Percentiles rank a stretch among this genome's conserved stretches.
Conservation (phyloP, 805 yeast genomes). For the Komagataella pastoris region DNA sequence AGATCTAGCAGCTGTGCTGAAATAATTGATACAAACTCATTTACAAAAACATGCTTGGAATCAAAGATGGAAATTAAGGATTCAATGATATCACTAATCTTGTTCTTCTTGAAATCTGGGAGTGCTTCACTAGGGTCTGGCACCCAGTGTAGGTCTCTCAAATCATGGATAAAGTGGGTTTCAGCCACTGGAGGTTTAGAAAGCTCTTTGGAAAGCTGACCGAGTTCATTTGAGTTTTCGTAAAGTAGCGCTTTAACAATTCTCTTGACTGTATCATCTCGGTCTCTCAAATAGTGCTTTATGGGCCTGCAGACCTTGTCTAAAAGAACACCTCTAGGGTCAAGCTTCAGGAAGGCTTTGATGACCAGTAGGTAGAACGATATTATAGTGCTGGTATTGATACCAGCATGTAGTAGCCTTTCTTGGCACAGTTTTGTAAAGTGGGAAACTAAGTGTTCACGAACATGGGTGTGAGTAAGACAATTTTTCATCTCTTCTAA, state of each 20-base stretch:
- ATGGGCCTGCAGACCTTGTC: constrained; percentile 73
- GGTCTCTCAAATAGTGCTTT: constrained; percentile 51
- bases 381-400: constrained; percentile 63
- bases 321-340: constrained; percentile 74
- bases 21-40: constrained; percentile 49
- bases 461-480: constrained; percentile 25
- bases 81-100: constrained; percentile 55
- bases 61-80: constrained; percentile 63
- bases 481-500: constrained; percentile 46
- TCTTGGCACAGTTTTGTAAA: constrained; percentile 32
- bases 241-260: constrained; percentile 63
- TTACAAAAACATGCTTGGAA: constrained; percentile 48
- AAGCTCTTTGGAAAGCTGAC: constrained; percentile 44
- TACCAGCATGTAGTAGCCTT: constrained; percentile 63
- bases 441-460: constrained; percentile 34
- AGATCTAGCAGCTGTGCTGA: constrained; percentile 39
- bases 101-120: constrained; percentile 60
- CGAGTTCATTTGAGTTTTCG: constrained; percentile 26
- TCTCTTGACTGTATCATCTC: constrained; percentile 59
- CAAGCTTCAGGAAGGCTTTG: constrained; percentile 59
- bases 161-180: constrained; percentile 21
- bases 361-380: constrained; percentile 59
- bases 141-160: constrained; percentile 45
- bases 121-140: constrained; percentile 88
- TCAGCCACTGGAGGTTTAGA: constrained; percentile 14